Conservation (phyloP, 768 basidiomycete genomes). For the Mycena metata region DNA sequence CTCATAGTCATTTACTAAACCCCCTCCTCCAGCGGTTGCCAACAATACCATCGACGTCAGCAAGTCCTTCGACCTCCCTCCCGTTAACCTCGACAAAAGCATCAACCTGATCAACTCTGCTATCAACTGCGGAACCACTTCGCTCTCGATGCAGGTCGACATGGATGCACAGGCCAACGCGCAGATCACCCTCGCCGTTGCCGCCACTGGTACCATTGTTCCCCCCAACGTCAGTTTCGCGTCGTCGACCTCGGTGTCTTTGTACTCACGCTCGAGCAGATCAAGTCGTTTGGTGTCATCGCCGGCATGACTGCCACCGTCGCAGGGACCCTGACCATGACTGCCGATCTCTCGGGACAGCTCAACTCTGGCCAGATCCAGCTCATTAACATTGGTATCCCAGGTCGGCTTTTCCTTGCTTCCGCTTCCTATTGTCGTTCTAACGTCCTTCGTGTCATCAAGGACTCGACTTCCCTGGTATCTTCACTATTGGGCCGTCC, state of each 20-base stretch:
- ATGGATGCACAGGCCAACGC: constrained; percentile 32
- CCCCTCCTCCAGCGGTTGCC: too few species aligned
- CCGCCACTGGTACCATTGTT: constrained; percentile 45
- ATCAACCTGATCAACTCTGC: constrained; percentile 28
- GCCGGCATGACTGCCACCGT: constrained; percentile 54
- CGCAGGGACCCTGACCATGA: constrained; percentile 54
- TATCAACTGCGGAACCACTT: constrained; percentile 4
- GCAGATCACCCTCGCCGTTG: constrained; percentile 38
- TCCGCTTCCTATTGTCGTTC: constrained; percentile 62
- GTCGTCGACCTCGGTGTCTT: background rate
- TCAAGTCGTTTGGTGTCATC: constrained; percentile 27
- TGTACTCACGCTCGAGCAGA: background rate
- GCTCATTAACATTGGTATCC: constrained; percentile 58
- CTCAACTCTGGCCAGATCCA: constrained; percentile 58
- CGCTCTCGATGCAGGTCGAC: constrained; percentile 16
- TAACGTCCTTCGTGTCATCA: too few species aligned
- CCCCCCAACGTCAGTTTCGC: constrained; percentile 39
- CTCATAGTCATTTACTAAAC: background rate
- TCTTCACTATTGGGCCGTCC: constrained; percentile 56
- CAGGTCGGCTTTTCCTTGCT: constrained; percentile 63
- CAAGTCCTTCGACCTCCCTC: constrained; percentile 21
- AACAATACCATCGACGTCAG: constrained; percentile 29
- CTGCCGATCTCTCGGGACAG: constrained; percentile 49
- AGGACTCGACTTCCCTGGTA: constrained; percentile 61
- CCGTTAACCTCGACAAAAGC: constrained; percentile 32